phyloP scores from a whole-genome alignment of 225 moss, liverwort and hornwort genomes.

The Anthoceros angustus region DNA sequence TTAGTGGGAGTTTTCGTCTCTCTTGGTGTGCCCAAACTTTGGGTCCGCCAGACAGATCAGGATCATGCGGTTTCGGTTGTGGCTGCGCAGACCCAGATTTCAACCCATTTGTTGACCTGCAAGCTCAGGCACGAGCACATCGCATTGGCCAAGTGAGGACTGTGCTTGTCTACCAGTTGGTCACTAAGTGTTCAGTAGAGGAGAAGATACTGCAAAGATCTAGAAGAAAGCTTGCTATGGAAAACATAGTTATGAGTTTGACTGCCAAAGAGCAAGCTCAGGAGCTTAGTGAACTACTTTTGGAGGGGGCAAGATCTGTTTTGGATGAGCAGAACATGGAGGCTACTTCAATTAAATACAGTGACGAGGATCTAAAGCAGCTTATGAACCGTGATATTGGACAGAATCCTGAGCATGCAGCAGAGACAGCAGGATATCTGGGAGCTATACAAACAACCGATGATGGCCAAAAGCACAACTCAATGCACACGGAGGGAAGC shows the following conservation, averaged over 20 bases:
- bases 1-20: too few species aligned
- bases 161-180: slow-evolving; percentile 72
- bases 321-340: slow-evolving; percentile 47
- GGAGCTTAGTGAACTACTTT: slow-evolving; percentile 50
- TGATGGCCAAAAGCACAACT: slow-evolving; percentile 12
- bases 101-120: slow-evolving; percentile 76
- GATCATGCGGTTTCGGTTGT: not conserved
- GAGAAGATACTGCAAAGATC: slow-evolving; percentile 68
- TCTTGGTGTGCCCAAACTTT: too few species aligned
- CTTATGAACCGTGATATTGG: slow-evolving; percentile 45
- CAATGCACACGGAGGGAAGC: slow-evolving; percentile 21
- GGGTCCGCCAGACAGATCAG: too few species aligned
- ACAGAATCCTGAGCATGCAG: slow-evolving; percentile 15
- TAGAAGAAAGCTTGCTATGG: slow-evolving; percentile 66
- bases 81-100: slow-evolving; percentile 60
- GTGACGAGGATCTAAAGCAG: slow-evolving; percentile 35
- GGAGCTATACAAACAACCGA: slow-evolving; percentile 51
- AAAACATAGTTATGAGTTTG: slow-evolving; percentile 54
- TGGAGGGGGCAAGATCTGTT: slow-evolving; percentile 55
- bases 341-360: slow-evolving; percentile 42
- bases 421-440: slow-evolving; percentile 50
- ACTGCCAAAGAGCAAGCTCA: slow-evolving; percentile 32
- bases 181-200: slow-evolving; percentile 71
- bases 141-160: slow-evolving; percentile 74
- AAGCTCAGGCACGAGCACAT: slow-evolving; percentile 80